These are phyloP conservation scores for Acanthamoeba triangularis DNA, from an alignment of 208 protist species.

Conservation along the genomic window DNA sequence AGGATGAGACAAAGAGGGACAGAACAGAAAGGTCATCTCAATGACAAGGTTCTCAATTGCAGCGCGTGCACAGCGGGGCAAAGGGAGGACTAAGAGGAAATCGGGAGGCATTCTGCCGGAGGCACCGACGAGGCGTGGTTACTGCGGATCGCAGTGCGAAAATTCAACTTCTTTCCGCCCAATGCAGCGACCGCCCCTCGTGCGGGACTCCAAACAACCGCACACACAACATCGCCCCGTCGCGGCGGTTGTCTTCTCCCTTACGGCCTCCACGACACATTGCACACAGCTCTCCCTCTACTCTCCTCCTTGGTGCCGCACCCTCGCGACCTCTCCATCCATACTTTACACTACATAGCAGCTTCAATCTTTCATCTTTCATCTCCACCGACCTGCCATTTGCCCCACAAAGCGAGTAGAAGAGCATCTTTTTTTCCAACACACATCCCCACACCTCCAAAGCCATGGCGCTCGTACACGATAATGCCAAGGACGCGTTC, in stretches of 20 bases:
- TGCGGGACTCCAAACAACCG: neutral
- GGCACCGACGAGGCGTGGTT: too few species aligned
- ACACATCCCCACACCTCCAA: neutral
- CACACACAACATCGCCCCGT: neutral
- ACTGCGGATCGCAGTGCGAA: neutral
- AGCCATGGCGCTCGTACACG: conserved; percentile 33
- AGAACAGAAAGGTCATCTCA: too few species aligned
- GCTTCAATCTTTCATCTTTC: neutral
- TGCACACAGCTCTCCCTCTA: conserved; percentile 11
- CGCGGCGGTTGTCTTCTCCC: neutral
- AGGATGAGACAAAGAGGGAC: too few species aligned
- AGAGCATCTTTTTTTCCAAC: neutral
- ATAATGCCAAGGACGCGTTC: neutral
- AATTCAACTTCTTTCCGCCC: neutral
- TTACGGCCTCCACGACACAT: neutral
- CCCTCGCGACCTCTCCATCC: neutral
- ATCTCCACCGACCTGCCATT: too few species aligned
- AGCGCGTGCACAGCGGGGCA: too few species aligned
- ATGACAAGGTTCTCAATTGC: too few species aligned
- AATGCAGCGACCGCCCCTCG: neutral
- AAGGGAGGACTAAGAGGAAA: neutral
- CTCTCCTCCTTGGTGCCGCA: neutral
- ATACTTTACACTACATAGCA: neutral
- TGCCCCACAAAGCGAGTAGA: neutral
- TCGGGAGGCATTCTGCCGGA: neutral